A percentile compares a stretch with the other conserved stretches of the same genome.
These are phyloP conservation scores for Amphicarpaea edgeworthii DNA, from an alignment of 306 rosid species.

Conservation along the genomic window DNA sequence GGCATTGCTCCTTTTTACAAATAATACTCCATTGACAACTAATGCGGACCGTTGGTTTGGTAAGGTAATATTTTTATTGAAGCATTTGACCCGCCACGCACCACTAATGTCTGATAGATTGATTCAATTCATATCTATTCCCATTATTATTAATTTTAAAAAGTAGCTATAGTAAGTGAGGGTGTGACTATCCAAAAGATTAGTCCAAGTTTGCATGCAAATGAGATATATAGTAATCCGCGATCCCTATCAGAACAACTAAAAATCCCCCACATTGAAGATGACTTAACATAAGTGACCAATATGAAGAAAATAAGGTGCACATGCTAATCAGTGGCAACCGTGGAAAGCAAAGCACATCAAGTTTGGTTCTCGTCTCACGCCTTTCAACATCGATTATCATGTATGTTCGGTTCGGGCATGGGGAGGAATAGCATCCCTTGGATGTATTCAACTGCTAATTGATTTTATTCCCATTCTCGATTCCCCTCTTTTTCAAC, in stretches of 20 bases:
- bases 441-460: conserved; percentile 45
- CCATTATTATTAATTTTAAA: no score
- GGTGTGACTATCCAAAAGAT: conserved; percentile 35
- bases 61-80: conserved; percentile 35
- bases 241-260: conserved; percentile 11
- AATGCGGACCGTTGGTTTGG: conserved; percentile 12
- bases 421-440: conserved; percentile 48
- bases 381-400: conserved; percentile 51
- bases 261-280: conserved; percentile 39
- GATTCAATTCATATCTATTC: no score
- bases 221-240: no score
- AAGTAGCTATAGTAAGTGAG: conserved; percentile 1
- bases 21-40: not conserved
- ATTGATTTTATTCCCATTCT: conserved; percentile 48
- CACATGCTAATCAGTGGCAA: conserved; percentile 44
- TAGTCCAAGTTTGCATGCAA: conserved; percentile 24
- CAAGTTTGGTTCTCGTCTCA: conserved; percentile 31
- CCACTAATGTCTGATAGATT: conserved; percentile 16
- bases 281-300: conserved; percentile 48
- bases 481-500: conserved; percentile 42
- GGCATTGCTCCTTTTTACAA: not conserved
- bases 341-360: conserved; percentile 45
- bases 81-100: conserved; percentile 36
- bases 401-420: conserved; percentile 43
- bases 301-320: conserved; percentile 46